Conservation (phyloP, 2,329 filamentous ascomycete genomes). For the Fusarium anthophilum region DNA sequence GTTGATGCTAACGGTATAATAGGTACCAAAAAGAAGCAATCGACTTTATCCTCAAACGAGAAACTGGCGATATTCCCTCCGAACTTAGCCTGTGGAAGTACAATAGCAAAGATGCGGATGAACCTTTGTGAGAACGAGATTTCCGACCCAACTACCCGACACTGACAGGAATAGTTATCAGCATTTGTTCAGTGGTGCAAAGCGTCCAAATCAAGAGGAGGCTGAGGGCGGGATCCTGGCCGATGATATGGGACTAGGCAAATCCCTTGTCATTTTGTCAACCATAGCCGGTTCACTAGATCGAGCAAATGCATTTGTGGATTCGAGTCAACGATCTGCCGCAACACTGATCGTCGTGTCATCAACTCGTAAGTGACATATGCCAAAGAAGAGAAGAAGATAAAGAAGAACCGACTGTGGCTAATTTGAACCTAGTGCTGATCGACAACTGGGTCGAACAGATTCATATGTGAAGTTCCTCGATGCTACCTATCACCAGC, state of each 20-base stretch:
- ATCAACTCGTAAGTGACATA: background rate
- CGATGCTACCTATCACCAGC: rapidly evolving
- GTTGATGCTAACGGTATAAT: rapidly evolving
- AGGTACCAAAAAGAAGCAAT: background rate
- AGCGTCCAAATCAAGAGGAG: background rate
- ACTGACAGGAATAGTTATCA: rapidly evolving
- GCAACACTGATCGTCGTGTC: rapidly evolving
- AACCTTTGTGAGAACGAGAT: background rate
- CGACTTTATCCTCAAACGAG: background rate
- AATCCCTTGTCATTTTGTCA: background rate
- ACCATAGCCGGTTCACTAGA: background rate
- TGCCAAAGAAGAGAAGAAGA: background rate
- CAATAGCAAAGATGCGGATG: background rate
- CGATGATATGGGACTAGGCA: background rate
- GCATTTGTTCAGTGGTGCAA: background rate
- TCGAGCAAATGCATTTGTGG: background rate
- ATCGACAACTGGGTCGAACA: background rate
- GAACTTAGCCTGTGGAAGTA: background rate
- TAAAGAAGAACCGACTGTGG: rapidly evolving
- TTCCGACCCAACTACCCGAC: rapidly evolving
- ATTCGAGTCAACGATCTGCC: background rate
- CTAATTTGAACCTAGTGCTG: background rate
- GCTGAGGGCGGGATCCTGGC: background rate
- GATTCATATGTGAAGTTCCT: rapidly evolving
- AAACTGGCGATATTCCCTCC: background rate